A percentile compares a stretch with the other conserved stretches of the same genome.
These are phyloP conservation scores for Cicer bijugum DNA, from an alignment of 306 rosid genomes.

Conservation along the genomic window DNA sequence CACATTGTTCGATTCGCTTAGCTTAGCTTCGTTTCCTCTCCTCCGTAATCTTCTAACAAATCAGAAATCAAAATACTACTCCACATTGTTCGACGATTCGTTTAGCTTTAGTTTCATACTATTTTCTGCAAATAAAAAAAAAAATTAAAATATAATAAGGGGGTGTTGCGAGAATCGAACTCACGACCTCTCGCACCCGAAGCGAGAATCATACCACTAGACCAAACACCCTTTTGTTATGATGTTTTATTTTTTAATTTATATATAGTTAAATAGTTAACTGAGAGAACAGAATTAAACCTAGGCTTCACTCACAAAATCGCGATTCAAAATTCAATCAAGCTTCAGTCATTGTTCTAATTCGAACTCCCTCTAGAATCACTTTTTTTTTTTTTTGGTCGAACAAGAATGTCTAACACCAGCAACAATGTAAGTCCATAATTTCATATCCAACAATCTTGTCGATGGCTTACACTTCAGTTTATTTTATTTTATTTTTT, in stretches of 20 bases:
- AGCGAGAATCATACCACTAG: slow-evolving; percentile 82
- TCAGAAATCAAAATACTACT: not conserved
- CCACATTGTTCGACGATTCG: too few relatives aligned
- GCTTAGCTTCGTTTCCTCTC: not conserved
- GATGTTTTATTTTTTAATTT: accelerated
- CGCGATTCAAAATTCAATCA: slow-evolving; percentile 22
- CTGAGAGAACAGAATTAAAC: not conserved
- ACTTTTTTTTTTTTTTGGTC: not conserved
- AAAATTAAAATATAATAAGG: not conserved
- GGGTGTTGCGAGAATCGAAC: slow-evolving; percentile 82
- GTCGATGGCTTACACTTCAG: not conserved
- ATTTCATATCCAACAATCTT: slow-evolving; percentile 9
- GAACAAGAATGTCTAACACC: slow-evolving; percentile 59
- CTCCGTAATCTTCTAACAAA: not conserved
- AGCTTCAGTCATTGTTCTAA: not conserved
- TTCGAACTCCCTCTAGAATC: slow-evolving; percentile 17
- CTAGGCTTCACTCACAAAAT: slow-evolving; percentile 42
- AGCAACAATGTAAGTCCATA: slow-evolving; percentile 64
- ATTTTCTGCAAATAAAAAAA: too few relatives aligned
- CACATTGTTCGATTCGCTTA: slow-evolving; percentile 49
- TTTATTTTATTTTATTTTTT: not conserved
- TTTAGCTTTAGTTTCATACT: too few relatives aligned
- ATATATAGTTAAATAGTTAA: not conserved
- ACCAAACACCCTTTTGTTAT: slow-evolving; percentile 58
- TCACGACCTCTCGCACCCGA: slow-evolving; percentile 71